phyloP scores from a whole-genome alignment of 495 filamentous ascomycete genomes.

The Gamarada debralockiae region DNA sequence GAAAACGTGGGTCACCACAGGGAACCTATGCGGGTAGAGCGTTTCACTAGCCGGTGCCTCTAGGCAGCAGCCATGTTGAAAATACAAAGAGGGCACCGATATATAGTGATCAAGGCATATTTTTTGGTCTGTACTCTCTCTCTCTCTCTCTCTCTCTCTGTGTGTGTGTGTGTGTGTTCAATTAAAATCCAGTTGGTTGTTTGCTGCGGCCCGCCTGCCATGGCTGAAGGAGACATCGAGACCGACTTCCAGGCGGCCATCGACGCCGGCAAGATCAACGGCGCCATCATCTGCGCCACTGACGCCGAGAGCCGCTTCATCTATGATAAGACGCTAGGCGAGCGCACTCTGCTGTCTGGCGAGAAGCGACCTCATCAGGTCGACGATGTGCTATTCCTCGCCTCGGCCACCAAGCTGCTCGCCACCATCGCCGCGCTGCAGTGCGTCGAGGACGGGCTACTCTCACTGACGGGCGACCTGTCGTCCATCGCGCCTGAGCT shows the following conservation, averaged over 20 bases:
- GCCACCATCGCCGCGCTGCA: conserved; percentile 54
- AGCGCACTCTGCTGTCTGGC: conserved; percentile 33
- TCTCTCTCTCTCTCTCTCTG: too few relatives aligned
- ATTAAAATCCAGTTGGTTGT: not conserved
- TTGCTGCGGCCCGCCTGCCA: conserved; percentile 1
- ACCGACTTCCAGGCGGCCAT: conserved; percentile 31
- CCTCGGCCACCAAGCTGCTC: conserved; percentile 53
- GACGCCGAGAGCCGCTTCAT: conserved; percentile 28
- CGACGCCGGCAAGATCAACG: conserved; percentile 42
- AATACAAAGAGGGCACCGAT: too few relatives aligned
- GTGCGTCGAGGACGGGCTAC: conserved; percentile 48
- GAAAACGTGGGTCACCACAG: too few relatives aligned
- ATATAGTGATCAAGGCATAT: too few relatives aligned
- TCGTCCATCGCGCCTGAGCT: conserved; percentile 24
- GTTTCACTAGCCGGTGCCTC: too few relatives aligned
- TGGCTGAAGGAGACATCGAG: conserved; percentile 21
- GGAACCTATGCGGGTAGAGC: too few relatives aligned
- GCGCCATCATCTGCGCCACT: conserved; percentile 38
- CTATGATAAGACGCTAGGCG: conserved; percentile 21
- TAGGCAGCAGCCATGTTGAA: too few relatives aligned
- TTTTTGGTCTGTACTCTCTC: too few relatives aligned
- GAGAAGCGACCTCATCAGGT: conserved; percentile 34
- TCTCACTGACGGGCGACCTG: conserved; percentile 25
- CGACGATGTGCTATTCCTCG: conserved; percentile 54
- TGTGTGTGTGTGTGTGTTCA: too few relatives aligned